These are phyloP conservation scores for Tillandsia fasciculata DNA, from an alignment of 176 grass and related monocot genomes.

Conservation along the genomic window DNA sequence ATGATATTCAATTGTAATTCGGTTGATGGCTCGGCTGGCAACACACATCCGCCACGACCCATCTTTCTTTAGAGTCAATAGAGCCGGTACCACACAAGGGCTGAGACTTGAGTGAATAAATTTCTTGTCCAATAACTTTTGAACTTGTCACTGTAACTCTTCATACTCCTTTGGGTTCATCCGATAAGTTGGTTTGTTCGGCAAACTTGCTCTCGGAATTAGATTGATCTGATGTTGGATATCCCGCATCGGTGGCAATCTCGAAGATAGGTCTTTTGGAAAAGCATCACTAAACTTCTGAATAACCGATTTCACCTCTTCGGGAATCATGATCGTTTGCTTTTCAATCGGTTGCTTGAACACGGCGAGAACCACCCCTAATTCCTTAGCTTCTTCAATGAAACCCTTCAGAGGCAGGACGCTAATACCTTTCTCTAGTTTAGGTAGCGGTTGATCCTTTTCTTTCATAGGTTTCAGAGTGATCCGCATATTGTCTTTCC, in stretches of 20 bases:
- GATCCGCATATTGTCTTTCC: background rate
- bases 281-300: background rate
- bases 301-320: background rate
- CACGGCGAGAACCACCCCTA: background rate
- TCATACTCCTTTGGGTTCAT: slow-evolving; percentile 1
- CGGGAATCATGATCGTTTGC: background rate
- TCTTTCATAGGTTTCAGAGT: background rate
- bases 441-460: background rate
- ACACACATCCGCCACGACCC: too few relatives aligned
- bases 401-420: background rate
- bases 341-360: background rate
- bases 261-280: too few relatives aligned
- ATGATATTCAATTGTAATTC: background rate
- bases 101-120: background rate
- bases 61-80: background rate
- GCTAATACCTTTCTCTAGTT: background rate
- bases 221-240: background rate
- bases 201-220: background rate
- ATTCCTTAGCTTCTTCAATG: background rate
- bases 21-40: background rate
- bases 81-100: background rate
- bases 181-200: background rate
- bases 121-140: background rate
- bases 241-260: background rate
- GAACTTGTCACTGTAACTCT: background rate